phyloP scores from a whole-genome alignment of 495 filamentous ascomycete species.

The Hypomontagnella submonticulosa region DNA sequence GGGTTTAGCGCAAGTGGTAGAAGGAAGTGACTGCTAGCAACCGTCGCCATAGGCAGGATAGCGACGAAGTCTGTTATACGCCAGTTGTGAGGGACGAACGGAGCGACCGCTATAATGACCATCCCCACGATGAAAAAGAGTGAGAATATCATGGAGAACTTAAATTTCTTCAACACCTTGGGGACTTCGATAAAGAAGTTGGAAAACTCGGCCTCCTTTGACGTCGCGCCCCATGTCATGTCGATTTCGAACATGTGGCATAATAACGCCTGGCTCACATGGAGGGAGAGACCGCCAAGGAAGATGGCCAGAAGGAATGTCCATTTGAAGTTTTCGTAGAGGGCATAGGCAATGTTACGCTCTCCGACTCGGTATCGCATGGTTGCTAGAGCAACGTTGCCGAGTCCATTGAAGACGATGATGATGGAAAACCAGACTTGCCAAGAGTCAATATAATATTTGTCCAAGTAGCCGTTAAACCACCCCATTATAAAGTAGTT shows the following conservation, averaged over 20 bases:
- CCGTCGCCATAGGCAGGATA: slow-evolving; percentile 81
- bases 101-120: slow-evolving; percentile 71
- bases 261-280: slow-evolving; percentile 73
- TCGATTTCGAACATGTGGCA: slow-evolving; percentile 78
- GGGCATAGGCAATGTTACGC: slow-evolving; percentile 60
- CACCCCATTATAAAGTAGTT: slow-evolving; percentile 85
- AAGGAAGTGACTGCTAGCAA: slow-evolving; percentile 73
- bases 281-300: slow-evolving; percentile 75
- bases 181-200: slow-evolving; percentile 86
- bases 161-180: slow-evolving; percentile 79
- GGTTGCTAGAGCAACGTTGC: slow-evolving; percentile 71
- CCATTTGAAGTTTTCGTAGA: slow-evolving; percentile 80
- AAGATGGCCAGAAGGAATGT: slow-evolving; percentile 74
- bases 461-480: slow-evolving; percentile 77
- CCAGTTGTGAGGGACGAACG: slow-evolving; percentile 74
- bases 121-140: slow-evolving; percentile 70
- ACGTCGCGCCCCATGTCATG: slow-evolving; percentile 77
- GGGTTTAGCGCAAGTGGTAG: slow-evolving; percentile 80
- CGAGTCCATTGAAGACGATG: slow-evolving; percentile 76
- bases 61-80: slow-evolving; percentile 81
- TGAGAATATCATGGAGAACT: slow-evolving; percentile 77
- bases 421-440: slow-evolving; percentile 80
- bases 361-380: slow-evolving; percentile 76
- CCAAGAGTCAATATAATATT: slow-evolving; percentile 81
- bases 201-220: slow-evolving; percentile 76